Evolutionary conservation across 129 eudicot species (phyloP), one percentile per base, ranked within the genome.

Genomic region (Artemisia argyi): DNA sequence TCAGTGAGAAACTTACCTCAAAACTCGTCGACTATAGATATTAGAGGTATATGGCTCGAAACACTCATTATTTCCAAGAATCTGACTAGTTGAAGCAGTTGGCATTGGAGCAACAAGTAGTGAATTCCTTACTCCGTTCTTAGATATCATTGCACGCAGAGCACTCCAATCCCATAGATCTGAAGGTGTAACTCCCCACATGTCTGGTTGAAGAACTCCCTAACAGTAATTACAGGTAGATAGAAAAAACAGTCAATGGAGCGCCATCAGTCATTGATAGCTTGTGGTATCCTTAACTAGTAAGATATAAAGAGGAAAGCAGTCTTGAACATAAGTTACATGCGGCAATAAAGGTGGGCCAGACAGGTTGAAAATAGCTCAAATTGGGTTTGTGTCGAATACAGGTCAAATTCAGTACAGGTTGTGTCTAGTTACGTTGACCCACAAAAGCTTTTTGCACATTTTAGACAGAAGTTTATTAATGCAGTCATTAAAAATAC

Each of bases 71-170:
- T 94, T 94, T 65, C 99, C 99, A 71, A 90, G 99, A 81, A 94
- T 94, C 76, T 94, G 99, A 68, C 99, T 94, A 7, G 99, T 94
- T 69, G 99, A 90, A 62, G 99, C 99, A 70, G 99, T 94, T 24
- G 99, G 99, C 99, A 94, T 90, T 17, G 99, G 99, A 19, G 99
- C 99, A 61, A 90, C 81, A 42, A 94, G 99, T 55, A 94, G 96
- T 64, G 99, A 94, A 69, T 94, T 94, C 32, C 99, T 84, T 12
- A 90, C 69, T 17, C 99, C 99, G 66, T 84, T 79, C 50, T 75
- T 68, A 42, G 86, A 83, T 69, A 94, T 88, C 93, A 80, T 88
- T 62, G 48, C 52, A 69, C 97, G 87, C 51, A 94, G 91, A 18
- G 79, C 77, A 75, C 66, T 84, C 99, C 99, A 94, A 70, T 94